Conservation (phyloP, 208 protist genomes). For the Endotrypanum monterogeii region DNA sequence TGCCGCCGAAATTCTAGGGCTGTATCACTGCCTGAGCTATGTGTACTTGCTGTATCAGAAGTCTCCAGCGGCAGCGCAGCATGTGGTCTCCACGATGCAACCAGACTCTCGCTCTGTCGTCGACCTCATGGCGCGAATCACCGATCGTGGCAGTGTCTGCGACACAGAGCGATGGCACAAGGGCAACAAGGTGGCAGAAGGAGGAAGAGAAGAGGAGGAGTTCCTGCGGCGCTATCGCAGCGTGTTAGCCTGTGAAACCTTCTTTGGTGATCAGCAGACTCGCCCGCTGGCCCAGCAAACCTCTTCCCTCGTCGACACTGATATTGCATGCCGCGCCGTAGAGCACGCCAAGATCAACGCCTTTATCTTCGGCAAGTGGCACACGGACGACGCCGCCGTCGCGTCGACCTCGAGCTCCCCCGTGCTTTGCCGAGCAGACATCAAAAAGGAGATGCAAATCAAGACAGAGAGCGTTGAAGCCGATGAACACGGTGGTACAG, state of each 20-base stretch:
- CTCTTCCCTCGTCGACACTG: neutral
- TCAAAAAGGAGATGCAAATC: neutral
- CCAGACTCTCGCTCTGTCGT: neutral
- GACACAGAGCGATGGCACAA: neutral
- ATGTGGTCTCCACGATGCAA: neutral
- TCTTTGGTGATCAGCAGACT: neutral
- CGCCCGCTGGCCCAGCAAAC: neutral
- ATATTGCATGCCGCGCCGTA: slow-evolving; percentile 15
- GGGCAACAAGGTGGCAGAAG: neutral
- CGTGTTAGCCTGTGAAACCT: neutral
- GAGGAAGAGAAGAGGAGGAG: neutral
- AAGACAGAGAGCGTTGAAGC: neutral
- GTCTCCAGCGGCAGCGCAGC: neutral
- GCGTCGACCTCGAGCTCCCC: neutral
- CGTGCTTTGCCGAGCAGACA: neutral
- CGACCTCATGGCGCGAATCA: neutral
- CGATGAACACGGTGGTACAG: neutral
- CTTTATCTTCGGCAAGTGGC: slow-evolving; percentile 11
- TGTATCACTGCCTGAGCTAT: slow-evolving; percentile 27
- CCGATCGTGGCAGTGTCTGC: neutral
- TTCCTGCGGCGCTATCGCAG: slow-evolving; percentile 10
- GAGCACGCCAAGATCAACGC: slow-evolving; percentile 18
- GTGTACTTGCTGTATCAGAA: slow-evolving; percentile 22
- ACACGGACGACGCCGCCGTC: neutral
- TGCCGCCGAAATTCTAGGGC: slow-evolving; percentile 22